Evolutionary conservation across 371 early-diverging fungal species (phyloP).

Genomic region (Mortierella sp.): DNA sequence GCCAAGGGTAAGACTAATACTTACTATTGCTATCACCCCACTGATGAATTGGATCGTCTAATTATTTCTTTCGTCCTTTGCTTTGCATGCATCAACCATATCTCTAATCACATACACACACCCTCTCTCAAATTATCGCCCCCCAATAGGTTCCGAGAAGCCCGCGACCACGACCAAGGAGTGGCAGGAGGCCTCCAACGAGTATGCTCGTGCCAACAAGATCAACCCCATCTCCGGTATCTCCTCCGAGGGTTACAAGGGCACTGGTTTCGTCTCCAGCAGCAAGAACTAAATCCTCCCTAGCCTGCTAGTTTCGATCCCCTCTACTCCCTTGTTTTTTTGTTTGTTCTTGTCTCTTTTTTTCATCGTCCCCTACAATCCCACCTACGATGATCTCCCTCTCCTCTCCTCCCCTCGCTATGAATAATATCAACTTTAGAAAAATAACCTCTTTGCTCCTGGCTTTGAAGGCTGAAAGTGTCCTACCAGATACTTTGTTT

Average conservation of each 20-base stretch:
- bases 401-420: neutral
- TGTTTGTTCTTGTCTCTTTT: neutral
- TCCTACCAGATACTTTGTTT: neutral
- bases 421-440: slow-evolving; percentile 3
- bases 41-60: too few relatives aligned
- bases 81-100: too few relatives aligned
- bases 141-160: slow-evolving; percentile 68
- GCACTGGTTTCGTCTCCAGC: slow-evolving; percentile 77
- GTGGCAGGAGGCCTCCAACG: slow-evolving; percentile 94
- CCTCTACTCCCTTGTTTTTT: neutral
- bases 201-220: slow-evolving; percentile 84
- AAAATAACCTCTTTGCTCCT: neutral
- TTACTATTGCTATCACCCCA: slow-evolving; percentile 53
- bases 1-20: slow-evolving; percentile 80
- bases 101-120: neutral
- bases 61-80: too few relatives aligned
- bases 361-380: neutral
- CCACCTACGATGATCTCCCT: neutral
- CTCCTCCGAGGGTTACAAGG: slow-evolving; percentile 88
- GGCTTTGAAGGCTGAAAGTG: neutral
- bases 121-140: slow-evolving; percentile 10
- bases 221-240: slow-evolving; percentile 93
- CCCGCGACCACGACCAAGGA: slow-evolving; percentile 88
- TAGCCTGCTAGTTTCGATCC: neutral
- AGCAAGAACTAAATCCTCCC: slow-evolving; percentile 43